Conservation (phyloP, 768 basidiomycete species). For the Hirschioporus abietinus region DNA sequence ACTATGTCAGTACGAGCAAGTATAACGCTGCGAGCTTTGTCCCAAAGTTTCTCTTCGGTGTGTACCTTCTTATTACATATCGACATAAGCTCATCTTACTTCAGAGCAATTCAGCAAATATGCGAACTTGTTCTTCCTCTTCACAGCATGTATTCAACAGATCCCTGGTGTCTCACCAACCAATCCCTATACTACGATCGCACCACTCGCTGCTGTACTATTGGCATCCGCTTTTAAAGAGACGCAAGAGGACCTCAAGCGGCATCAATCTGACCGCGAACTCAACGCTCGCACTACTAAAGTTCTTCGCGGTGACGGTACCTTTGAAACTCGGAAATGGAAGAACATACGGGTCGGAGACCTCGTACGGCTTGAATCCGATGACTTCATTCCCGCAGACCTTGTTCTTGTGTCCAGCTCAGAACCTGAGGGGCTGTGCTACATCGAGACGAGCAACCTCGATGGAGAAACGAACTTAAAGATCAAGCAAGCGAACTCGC, state of each 20-base stretch:
- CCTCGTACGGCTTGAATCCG: conserved; percentile 81
- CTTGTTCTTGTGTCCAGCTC: conserved; percentile 81
- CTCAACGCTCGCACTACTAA: conserved; percentile 81
- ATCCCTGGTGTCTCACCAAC: conserved; percentile 98
- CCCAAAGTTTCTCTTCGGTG: conserved; percentile 91
- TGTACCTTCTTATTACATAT: conserved; percentile 19
- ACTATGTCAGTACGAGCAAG: conserved; percentile 91
- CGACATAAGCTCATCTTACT: background rate
- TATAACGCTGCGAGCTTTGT: conserved; percentile 85
- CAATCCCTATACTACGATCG: conserved; percentile 91
- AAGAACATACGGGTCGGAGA: conserved; percentile 88
- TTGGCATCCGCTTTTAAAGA: conserved; percentile 96
- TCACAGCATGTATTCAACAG: conserved; percentile 96
- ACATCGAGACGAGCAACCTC: conserved; percentile 95
- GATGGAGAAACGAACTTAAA: conserved; percentile 99
- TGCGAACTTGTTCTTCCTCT: conserved; percentile 97
- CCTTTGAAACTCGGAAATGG: conserved; percentile 80
- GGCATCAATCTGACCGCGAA: conserved; percentile 91
- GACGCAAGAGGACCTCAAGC: conserved; percentile 93
- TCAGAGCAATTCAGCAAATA: conserved; percentile 98
- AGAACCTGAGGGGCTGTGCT: conserved; percentile 96
- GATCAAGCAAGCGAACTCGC: conserved; percentile 91
- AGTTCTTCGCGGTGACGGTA: conserved; percentile 56
- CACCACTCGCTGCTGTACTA: conserved; percentile 80
- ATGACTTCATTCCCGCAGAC: conserved; percentile 97